Percentiles rank a stretch among this genome's conserved stretches.
Conservation (phyloP, 176 grass and related monocot species). For the Oropetium thomaeum region DNA sequence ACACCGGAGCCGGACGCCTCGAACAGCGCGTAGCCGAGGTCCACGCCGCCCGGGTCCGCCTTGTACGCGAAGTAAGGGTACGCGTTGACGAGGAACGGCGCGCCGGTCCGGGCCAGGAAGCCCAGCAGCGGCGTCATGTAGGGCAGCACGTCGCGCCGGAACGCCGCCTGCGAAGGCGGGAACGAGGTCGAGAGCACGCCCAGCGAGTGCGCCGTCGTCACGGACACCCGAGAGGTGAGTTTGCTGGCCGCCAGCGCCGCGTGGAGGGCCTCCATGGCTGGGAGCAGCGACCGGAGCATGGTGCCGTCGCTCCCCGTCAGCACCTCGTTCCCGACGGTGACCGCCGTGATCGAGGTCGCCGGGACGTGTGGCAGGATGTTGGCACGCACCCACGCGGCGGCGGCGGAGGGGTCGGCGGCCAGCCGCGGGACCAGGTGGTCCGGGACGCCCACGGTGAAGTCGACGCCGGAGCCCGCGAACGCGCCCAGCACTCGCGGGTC, state of each 20-base stretch:
- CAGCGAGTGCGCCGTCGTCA: constrained; percentile 92
- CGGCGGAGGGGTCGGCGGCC: constrained; percentile 40
- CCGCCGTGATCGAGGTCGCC: constrained; percentile 44
- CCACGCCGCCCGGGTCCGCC: constrained; percentile 50
- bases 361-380: constrained; percentile 72
- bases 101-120: constrained; percentile 58
- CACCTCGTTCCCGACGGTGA: constrained; percentile 96
- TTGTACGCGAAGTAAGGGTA: constrained; percentile 97
- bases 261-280: constrained; percentile 66
- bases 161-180: constrained; percentile 59
- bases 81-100: constrained; percentile 86
- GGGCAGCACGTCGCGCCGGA: constrained; percentile 57
- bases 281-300: constrained; percentile 64
- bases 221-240: constrained; percentile 44
- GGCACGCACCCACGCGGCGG: constrained; percentile 51
- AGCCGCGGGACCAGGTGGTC: constrained; percentile 56
- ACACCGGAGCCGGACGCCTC: constrained; percentile 47
- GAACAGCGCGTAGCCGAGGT: constrained; percentile 78
- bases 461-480: constrained; percentile 58
- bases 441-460: constrained; percentile 77
- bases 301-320: constrained; percentile 48
- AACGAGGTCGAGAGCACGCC: constrained; percentile 74
- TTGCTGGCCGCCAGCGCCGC: constrained; percentile 48
- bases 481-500: constrained; percentile 66
- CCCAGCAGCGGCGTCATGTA: constrained; percentile 55